These are phyloP conservation scores for Hypholoma sublateritium DNA, from an alignment of 768 basidiomycete species.

Conservation along the genomic window DNA sequence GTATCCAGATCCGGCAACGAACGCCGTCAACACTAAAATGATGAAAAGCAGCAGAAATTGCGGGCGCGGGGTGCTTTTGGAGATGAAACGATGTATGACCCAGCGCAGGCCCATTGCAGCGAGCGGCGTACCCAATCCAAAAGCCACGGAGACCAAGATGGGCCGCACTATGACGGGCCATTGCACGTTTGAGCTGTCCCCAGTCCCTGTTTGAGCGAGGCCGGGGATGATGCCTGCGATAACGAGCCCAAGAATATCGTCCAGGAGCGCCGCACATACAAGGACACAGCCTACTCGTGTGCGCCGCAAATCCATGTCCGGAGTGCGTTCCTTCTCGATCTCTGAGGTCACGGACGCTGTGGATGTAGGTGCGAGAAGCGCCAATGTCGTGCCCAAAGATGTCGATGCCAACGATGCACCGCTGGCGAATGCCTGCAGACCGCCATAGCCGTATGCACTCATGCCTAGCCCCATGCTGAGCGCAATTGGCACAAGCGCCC, in stretches of 20 bases:
- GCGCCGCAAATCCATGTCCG: slow-evolving; percentile 32
- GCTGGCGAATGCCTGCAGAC: slow-evolving; percentile 54
- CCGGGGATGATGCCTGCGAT: slow-evolving; percentile 53
- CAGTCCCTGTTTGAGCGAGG: slow-evolving; percentile 25
- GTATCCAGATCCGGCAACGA: slow-evolving; percentile 49
- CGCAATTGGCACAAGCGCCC: slow-evolving; percentile 49
- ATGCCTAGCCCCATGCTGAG: slow-evolving; percentile 51
- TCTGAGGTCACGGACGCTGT: background rate
- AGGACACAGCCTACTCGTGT: slow-evolving; percentile 58
- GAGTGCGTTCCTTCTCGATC: background rate
- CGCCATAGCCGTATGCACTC: slow-evolving; percentile 38
- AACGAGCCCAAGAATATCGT: slow-evolving; percentile 64
- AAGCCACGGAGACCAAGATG: slow-evolving; percentile 52
- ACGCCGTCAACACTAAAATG: slow-evolving; percentile 36
- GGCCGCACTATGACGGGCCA: slow-evolving; percentile 49
- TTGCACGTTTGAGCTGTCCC: slow-evolving; percentile 6
- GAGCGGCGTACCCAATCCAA: slow-evolving; percentile 40
- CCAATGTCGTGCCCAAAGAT: slow-evolving; percentile 67
- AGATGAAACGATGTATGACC: background rate
- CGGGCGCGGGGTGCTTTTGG: slow-evolving; percentile 9
- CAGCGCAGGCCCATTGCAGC: slow-evolving; percentile 19
- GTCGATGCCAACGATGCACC: slow-evolving; percentile 65
- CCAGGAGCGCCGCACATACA: slow-evolving; percentile 60
- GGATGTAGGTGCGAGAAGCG: slow-evolving; percentile 42
- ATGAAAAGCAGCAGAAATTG: slow-evolving; percentile 34